These are phyloP conservation scores for Amanita inopinata DNA, from an alignment of 768 basidiomycete species.

Conservation along the genomic window DNA sequence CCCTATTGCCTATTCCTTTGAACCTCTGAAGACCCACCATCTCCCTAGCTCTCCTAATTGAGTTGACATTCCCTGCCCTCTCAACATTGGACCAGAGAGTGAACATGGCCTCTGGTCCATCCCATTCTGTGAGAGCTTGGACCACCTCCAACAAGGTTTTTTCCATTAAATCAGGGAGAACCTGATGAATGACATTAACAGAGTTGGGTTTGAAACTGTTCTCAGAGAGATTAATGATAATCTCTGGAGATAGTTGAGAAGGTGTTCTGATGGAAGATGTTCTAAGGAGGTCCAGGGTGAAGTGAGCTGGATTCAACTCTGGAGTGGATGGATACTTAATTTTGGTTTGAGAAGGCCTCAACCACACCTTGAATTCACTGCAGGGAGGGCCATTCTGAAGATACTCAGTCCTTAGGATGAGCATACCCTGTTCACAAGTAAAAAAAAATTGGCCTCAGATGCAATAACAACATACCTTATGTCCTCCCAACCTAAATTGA, in stretches of 20 bases:
- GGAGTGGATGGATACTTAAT: constrained; percentile 26
- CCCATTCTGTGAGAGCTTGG: constrained; percentile 34
- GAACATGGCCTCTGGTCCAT: constrained; percentile 29
- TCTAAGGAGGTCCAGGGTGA: constrained; percentile 45
- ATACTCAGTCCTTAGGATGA: constrained; percentile 11
- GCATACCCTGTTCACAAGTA: constrained; percentile 25
- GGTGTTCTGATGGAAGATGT: constrained; percentile 37
- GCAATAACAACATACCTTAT: constrained; percentile 26
- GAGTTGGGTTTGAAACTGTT: constrained; percentile 35
- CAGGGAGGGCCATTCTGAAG: background rate
- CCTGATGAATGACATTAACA: constrained; percentile 11
- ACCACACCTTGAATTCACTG: constrained; percentile 18
- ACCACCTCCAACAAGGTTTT: constrained; percentile 25
- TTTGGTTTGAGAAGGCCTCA: constrained; percentile 37
- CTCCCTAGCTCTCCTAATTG: constrained; percentile 24
- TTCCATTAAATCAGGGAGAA: constrained; percentile 32
- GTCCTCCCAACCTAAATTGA: constrained; percentile 39
- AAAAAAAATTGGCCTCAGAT: background rate
- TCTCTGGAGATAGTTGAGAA: constrained; percentile 42
- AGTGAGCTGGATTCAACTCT: constrained; percentile 29
- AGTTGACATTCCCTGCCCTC: constrained; percentile 25
- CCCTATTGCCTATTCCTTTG: constrained; percentile 30
- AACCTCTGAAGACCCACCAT: constrained; percentile 29
- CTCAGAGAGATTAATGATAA: constrained; percentile 53
- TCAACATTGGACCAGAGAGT: constrained; percentile 32